Percentiles rank a stretch among this genome's conserved stretches.
These are phyloP conservation scores for Dysphania ambrosioides DNA, from an alignment of 148 eudicot genomes.

Conservation along the genomic window DNA sequence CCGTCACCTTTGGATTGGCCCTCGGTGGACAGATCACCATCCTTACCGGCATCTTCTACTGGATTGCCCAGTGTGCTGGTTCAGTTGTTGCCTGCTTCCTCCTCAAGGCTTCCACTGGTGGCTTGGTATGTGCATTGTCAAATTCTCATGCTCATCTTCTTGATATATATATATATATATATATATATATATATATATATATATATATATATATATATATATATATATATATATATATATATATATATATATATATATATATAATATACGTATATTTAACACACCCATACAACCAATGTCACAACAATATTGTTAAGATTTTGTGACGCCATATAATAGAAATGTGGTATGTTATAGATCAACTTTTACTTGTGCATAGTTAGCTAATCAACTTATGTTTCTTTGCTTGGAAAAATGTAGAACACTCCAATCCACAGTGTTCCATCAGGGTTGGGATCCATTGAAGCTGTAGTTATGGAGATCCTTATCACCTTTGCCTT, in stretches of 20 bases:
- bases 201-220: too few relatives aligned
- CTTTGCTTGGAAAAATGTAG: conserved; percentile 22
- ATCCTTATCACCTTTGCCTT: conserved; percentile 68
- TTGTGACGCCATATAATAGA: too few relatives aligned
- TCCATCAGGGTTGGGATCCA: conserved; percentile 50
- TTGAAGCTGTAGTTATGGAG: conserved; percentile 69
- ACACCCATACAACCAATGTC: too few relatives aligned
- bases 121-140: conserved; percentile 43
- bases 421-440: conserved; percentile 57
- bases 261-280: too few relatives aligned
- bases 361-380: too few relatives aligned
- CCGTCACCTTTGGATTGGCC: conserved; percentile 84
- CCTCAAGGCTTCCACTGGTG: conserved; percentile 65
- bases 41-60: conserved; percentile 66
- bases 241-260: too few relatives aligned
- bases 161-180: too few relatives aligned
- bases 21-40: conserved; percentile 88
- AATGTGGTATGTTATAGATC: too few relatives aligned
- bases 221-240: too few relatives aligned
- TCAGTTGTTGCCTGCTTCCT: conserved; percentile 44
- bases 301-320: too few relatives aligned
- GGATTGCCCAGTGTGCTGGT: conserved; percentile 38
- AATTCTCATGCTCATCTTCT: too few relatives aligned
- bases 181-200: too few relatives aligned
- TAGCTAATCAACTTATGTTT: not conserved